These are phyloP conservation scores for Annona cherimola DNA, from an alignment of 164 flowering plant species.

Conservation along the genomic window DNA sequence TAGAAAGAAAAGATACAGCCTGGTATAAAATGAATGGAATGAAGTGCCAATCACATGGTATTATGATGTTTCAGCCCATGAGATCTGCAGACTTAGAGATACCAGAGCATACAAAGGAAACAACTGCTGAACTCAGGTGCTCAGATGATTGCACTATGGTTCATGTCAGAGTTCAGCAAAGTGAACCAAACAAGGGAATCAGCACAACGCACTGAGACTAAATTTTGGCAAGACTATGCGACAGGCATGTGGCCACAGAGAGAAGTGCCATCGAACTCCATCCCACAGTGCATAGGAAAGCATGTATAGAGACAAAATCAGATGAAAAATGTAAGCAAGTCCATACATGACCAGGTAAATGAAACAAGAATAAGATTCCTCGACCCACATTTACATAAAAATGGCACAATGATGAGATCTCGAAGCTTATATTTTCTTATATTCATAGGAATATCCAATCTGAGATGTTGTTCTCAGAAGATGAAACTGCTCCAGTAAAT, in stretches of 20 bases:
- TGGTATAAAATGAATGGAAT: neutral
- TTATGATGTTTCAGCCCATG: neutral
- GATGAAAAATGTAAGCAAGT: neutral
- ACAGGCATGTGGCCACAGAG: neutral
- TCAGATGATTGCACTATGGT: neutral
- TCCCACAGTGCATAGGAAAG: neutral
- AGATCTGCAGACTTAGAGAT: neutral
- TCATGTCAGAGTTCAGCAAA: neutral
- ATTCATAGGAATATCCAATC: neutral
- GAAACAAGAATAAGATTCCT: neutral
- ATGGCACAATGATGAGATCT: no score
- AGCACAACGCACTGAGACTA: neutral
- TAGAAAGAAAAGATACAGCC: neutral
- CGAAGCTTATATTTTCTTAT: no score
- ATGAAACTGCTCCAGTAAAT: neutral
- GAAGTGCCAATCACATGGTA: neutral
- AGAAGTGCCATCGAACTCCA: neutral
- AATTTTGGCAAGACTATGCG: neutral
- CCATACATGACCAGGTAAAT: neutral
- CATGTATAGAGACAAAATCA: neutral
- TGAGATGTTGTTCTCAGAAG: neutral
- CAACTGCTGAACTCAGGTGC: neutral
- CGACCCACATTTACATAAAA: no score
- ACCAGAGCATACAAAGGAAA: neutral
- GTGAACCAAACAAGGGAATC: neutral